Evolutionary conservation across 768 basidiomycete genomes (phyloP).

Genomic region (Amanita molliuscula): DNA sequence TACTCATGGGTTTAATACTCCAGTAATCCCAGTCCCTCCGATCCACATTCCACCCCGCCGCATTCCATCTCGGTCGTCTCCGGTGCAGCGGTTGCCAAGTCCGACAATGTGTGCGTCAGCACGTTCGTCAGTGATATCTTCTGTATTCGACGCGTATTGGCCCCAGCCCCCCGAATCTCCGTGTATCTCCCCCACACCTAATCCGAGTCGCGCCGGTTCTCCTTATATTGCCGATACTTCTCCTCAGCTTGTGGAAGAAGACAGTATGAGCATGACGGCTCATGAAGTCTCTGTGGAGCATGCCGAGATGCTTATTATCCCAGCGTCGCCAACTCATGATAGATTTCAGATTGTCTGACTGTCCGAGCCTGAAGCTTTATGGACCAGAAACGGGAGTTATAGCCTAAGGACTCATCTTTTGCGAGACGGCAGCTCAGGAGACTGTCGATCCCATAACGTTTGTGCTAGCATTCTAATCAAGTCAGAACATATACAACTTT

Average conservation of each 20-base stretch:
- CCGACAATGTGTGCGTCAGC: neutral
- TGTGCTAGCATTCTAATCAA: neutral
- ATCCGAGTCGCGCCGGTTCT: neutral
- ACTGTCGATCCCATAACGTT: neutral
- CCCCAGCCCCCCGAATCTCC: slow-evolving; percentile 4
- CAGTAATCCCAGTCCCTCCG: slow-evolving; percentile 10
- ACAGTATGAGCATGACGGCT: neutral
- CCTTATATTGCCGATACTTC: neutral
- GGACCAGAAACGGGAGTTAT: neutral
- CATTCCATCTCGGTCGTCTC: neutral
- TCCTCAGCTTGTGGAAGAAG: neutral
- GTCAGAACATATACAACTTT: neutral
- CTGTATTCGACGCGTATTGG: slow-evolving; percentile 5
- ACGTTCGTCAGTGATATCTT: neutral
- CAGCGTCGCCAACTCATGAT: neutral
- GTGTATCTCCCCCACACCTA: neutral
- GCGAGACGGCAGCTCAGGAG: neutral
- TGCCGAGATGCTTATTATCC: neutral
- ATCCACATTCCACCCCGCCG: neutral
- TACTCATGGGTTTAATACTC: slow-evolving; percentile 26
- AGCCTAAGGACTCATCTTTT: neutral
- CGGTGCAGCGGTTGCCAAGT: neutral
- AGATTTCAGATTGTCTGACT: neutral
- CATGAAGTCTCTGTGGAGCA: neutral
- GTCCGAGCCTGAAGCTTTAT: neutral